phyloP scores from a whole-genome alignment of 192 early-diverging fungal species.

The Dimargaris xerosporica region DNA sequence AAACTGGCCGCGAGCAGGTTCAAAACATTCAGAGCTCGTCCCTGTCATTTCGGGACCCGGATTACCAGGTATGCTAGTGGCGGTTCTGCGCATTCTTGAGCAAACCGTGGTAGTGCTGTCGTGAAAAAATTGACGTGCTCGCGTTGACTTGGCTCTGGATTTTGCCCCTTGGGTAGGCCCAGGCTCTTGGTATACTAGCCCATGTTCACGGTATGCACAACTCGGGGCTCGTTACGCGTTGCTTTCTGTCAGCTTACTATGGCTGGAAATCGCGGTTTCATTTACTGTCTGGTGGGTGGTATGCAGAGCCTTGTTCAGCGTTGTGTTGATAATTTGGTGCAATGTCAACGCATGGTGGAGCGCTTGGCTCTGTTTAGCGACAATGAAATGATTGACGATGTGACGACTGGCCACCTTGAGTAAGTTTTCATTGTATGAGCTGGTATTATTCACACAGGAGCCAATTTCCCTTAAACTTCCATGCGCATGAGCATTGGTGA shows the following conservation, averaged over 20 bases:
- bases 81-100: not conserved
- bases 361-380: conserved; percentile 61
- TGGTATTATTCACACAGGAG: conserved; percentile 22
- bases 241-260: too few species aligned
- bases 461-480: conserved; percentile 8
- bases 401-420: conserved; percentile 64
- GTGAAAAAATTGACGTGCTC: not conserved
- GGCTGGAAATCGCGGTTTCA: not conserved
- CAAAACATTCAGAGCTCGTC: not conserved
- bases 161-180: too few species aligned
- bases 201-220: too few species aligned
- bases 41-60: not conserved
- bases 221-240: too few species aligned
- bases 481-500: conserved; percentile 13
- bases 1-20: not conserved
- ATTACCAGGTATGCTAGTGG: not conserved
- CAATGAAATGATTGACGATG: conserved; percentile 82
- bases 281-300: not conserved
- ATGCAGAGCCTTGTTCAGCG: not conserved
- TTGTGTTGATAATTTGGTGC: conserved; percentile 23
- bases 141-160: too few species aligned
- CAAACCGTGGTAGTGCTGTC: not conserved
- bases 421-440: conserved; percentile 23
- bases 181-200: too few species aligned
- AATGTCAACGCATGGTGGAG: conserved; percentile 30